Evolutionary conservation across 208 protist genomes (phyloP), one percentile per base, ranked within the genome.

Genomic region (Wallacemonas rigidus): DNA sequence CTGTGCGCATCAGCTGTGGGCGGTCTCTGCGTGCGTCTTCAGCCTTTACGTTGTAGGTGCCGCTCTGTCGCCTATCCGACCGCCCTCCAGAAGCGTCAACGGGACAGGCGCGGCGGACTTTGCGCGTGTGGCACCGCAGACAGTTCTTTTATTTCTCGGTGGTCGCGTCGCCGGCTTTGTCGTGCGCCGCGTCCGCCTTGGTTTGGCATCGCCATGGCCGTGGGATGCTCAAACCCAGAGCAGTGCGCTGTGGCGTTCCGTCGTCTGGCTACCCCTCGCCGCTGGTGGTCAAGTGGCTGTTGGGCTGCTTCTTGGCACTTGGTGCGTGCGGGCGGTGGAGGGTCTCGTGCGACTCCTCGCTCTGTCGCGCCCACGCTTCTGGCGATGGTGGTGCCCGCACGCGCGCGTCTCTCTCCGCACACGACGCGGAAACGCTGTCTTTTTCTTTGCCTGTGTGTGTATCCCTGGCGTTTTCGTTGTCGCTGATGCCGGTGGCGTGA

Each of bases 91-190:
- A 14, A 12, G 0, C 45, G 45, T 12, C 8, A 12, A 6, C 45
- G 6, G 8, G 45, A 50, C 45, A 26, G 26, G 26, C 26, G 26
- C 26, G 45, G 12, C 45, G 12, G 45, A 50, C 8, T 12, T 50
- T 50, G 45, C 8, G 45, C 45, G 45, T 12, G 45, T 50, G 8
- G 45, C 45, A 50, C 45, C 45, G 45, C 8, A 35, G 3, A 12
- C 62, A 15, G 69, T 80, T 26, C 7, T 63, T 1, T 11, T 75
- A 1, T 43, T 40, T 35, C 69, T 71, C 2, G 41, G 69, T 9
- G 75, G 75, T 2, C 75, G 69, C 3, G 69, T 69, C 5, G 63
- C 64, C n/a, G 56, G 56, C 6, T 9, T 62, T n/a, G 26, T 43
- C 26, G 8, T 62, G 56, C 56, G 56, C 8, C 8, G 17, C 7